Conservation (phyloP, 2,329 filamentous ascomycete species). For the Aspergillus udagawae region DNA sequence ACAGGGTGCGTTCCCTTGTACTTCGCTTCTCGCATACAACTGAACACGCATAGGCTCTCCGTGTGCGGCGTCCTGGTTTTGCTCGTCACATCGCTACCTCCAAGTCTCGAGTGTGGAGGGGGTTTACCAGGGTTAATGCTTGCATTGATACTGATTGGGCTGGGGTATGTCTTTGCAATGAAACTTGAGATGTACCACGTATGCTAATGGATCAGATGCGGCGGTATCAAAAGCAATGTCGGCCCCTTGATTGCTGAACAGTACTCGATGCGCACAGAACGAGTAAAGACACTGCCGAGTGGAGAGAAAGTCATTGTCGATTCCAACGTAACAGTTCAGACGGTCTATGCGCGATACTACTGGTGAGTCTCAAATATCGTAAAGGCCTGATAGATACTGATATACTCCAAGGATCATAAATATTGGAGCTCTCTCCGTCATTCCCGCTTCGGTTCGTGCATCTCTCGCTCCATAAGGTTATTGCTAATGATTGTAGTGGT, state of each 20-base stretch:
- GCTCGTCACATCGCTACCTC: conserved; percentile 1
- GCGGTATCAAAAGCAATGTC: conserved; percentile 1
- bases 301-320: not conserved
- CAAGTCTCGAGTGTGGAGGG: not conserved
- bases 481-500: not conserved
- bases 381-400: not conserved
- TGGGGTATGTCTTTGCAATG: not conserved
- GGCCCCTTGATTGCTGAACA: not conserved
- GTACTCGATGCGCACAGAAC: not conserved
- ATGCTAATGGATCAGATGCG: not conserved
- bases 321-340: not conserved
- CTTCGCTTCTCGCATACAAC: not conserved
- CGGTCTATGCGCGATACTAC: not conserved
- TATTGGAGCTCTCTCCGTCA: not conserved
- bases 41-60: not conserved
- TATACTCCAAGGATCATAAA: not conserved
- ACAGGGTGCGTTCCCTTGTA: not conserved
- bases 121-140: not conserved
- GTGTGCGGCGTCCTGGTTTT: not conserved
- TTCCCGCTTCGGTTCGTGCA: not conserved
- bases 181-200: too few relatives aligned
- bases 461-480: too few relatives aligned
- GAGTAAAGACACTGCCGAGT: not conserved
- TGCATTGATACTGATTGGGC: not conserved
- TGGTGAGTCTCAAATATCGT: not conserved